These are phyloP conservation scores for Halenospora varia DNA, from an alignment of 495 filamentous ascomycete genomes.

Conservation along the genomic window DNA sequence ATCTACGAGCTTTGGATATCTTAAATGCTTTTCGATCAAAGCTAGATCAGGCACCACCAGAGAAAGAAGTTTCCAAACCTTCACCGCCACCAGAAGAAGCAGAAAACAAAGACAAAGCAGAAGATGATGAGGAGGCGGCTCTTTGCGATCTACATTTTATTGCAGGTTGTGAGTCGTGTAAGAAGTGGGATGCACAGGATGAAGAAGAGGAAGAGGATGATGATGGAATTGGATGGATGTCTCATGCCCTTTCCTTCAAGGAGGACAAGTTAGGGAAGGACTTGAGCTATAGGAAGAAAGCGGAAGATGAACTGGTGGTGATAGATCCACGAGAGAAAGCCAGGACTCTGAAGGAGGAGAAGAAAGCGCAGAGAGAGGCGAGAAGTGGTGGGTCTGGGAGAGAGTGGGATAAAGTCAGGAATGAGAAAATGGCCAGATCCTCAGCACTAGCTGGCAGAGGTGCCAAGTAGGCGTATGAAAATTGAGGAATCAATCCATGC, in stretches of 20 bases:
- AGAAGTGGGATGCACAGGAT: slow-evolving; percentile 63
- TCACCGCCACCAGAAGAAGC: slow-evolving; percentile 10
- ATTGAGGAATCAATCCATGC: background rate
- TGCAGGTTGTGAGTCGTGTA: slow-evolving; percentile 85
- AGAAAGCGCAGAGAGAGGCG: slow-evolving; percentile 46
- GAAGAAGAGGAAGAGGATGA: slow-evolving; percentile 50
- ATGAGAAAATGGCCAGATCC: slow-evolving; percentile 38
- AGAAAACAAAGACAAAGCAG: slow-evolving; percentile 30
- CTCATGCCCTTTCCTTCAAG: slow-evolving; percentile 75
- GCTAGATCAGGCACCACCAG: slow-evolving; percentile 57
- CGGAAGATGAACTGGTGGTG: slow-evolving; percentile 84
- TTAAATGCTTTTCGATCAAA: slow-evolving; percentile 76
- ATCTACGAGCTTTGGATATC: slow-evolving; percentile 59
- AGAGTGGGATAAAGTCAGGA: slow-evolving; percentile 51
- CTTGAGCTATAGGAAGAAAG: slow-evolving; percentile 81
- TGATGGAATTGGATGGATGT: slow-evolving; percentile 57
- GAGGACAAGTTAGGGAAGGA: slow-evolving; percentile 92
- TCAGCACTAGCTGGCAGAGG: slow-evolving; percentile 41
- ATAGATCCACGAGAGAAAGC: slow-evolving; percentile 91
- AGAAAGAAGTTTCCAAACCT: slow-evolving; percentile 37
- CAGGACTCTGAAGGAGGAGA: slow-evolving; percentile 63
- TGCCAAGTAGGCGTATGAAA: slow-evolving; percentile 27
- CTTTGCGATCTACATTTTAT: slow-evolving; percentile 93
- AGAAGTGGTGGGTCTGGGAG: slow-evolving; percentile 45
- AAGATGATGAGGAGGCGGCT: slow-evolving; percentile 63